Conservation (phyloP, 108 stramenopile species). For the Pinguiococcus pyrenoidosus region DNA sequence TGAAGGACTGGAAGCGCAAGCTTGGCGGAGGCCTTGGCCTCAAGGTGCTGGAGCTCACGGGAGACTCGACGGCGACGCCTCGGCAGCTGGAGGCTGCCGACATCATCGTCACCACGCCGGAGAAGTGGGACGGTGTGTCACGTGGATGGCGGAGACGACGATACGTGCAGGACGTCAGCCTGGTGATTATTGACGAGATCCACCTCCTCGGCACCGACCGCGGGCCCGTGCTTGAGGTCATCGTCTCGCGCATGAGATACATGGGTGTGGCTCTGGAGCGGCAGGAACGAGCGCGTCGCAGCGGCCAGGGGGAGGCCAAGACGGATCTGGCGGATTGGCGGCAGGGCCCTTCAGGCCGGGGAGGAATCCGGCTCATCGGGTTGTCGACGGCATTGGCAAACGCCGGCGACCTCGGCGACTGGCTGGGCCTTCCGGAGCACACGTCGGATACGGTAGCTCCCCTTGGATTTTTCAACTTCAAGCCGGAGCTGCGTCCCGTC, state of each 20-base stretch:
- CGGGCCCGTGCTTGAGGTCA: slow-evolving; percentile 94
- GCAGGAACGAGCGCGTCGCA: no score
- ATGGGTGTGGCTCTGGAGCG: slow-evolving; percentile 64
- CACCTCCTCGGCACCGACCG: slow-evolving; percentile 96
- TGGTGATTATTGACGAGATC: slow-evolving; percentile 88
- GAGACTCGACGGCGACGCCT: slow-evolving; percentile 83
- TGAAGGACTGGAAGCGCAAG: slow-evolving; percentile 79
- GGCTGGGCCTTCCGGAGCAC: slow-evolving; percentile 70
- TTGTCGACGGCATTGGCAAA: slow-evolving; percentile 92
- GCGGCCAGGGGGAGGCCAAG: background rate
- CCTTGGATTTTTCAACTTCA: slow-evolving; percentile 80
- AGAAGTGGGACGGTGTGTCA: slow-evolving; percentile 97
- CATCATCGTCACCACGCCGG: slow-evolving; percentile 92
- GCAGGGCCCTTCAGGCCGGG: no score
- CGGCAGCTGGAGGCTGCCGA: slow-evolving; percentile 65
- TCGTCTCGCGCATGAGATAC: slow-evolving; percentile 82
- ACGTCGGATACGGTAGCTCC: slow-evolving; percentile 30
- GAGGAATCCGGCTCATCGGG: slow-evolving; percentile 82
- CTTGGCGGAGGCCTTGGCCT: slow-evolving; percentile 53
- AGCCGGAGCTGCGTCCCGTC: slow-evolving; percentile 83
- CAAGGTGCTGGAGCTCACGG: slow-evolving; percentile 79
- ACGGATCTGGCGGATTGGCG: no score
- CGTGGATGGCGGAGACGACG: slow-evolving; percentile 70
- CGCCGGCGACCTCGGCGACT: slow-evolving; percentile 83
- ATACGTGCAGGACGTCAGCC: slow-evolving; percentile 32